A percentile compares a stretch with the other conserved stretches of the same genome.
Conservation (phyloP, 129 eudicot species). For the Heracleum sosnowskyi region DNA sequence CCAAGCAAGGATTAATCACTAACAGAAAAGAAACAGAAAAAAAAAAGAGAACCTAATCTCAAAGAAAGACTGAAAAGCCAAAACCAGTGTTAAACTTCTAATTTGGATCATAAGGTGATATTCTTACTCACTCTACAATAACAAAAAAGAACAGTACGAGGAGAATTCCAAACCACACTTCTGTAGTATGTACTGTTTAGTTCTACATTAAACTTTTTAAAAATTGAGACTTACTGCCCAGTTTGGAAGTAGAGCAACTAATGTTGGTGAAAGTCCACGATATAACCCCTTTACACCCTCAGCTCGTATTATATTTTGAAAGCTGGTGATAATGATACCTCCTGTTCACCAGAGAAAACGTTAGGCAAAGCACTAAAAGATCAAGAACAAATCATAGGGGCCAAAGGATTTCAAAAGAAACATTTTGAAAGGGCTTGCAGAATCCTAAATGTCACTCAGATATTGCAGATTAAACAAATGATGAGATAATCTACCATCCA, state of each 20-base stretch:
- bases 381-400: background rate
- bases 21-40: background rate
- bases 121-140: background rate
- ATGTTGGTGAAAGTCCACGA: slow-evolving; percentile 90
- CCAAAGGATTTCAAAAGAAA: background rate
- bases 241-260: slow-evolving; percentile 86
- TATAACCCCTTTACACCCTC: slow-evolving; percentile 85
- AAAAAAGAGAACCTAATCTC: background rate
- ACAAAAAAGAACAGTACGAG: background rate
- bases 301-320: slow-evolving; percentile 50
- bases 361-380: slow-evolving; percentile 1
- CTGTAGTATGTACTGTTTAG: background rate
- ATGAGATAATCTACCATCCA: background rate
- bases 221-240: slow-evolving; percentile 77
- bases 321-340: slow-evolving; percentile 61
- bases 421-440: background rate
- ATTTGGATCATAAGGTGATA: background rate
- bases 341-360: slow-evolving; percentile 32
- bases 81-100: background rate
- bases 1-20: too few relatives aligned
- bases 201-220: background rate
- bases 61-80: background rate
- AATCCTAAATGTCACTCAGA: background rate
- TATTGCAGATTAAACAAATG: background rate
- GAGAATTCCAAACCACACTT: background rate